These are phyloP conservation scores for Mantamonas sphyraenae DNA, from an alignment of 78 protist species.

Conservation along the genomic window DNA sequence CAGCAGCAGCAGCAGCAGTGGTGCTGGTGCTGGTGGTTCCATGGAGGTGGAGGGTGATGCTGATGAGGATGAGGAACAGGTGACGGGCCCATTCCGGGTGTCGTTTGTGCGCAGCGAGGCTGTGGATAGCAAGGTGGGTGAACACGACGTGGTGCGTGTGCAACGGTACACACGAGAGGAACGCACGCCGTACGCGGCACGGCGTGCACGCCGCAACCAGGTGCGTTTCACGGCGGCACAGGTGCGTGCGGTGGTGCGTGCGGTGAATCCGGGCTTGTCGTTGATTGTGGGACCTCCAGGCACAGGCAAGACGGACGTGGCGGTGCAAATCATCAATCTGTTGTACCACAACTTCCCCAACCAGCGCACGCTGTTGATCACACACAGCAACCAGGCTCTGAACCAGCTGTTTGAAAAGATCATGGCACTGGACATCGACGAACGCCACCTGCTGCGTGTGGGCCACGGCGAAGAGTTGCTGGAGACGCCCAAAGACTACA, in stretches of 20 bases:
- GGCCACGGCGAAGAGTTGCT: conserved; percentile 89
- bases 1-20: too few species aligned
- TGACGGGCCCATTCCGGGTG: too few species aligned
- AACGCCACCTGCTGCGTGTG: conserved; percentile 84
- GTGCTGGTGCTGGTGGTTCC: too few species aligned
- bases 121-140: too few species aligned
- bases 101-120: too few species aligned
- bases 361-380: conserved; percentile 81
- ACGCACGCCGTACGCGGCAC: neutral
- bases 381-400: conserved; percentile 90
- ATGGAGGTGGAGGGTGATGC: too few species aligned
- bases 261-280: conserved; percentile 69
- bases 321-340: conserved; percentile 80
- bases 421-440: conserved; percentile 63
- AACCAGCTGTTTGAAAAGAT: conserved; percentile 82
- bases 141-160: too few species aligned
- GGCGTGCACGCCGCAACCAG: neutral
- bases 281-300: conserved; percentile 98
- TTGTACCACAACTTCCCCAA: conserved; percentile 73
- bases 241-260: conserved; percentile 17
- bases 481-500: conserved; percentile 62
- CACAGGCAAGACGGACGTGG: conserved; percentile 98
- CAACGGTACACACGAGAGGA: too few species aligned
- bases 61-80: too few species aligned
- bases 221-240: neutral